phyloP scores from a whole-genome alignment of 176 grass and related monocot species.

The Raddia distichophylla region DNA sequence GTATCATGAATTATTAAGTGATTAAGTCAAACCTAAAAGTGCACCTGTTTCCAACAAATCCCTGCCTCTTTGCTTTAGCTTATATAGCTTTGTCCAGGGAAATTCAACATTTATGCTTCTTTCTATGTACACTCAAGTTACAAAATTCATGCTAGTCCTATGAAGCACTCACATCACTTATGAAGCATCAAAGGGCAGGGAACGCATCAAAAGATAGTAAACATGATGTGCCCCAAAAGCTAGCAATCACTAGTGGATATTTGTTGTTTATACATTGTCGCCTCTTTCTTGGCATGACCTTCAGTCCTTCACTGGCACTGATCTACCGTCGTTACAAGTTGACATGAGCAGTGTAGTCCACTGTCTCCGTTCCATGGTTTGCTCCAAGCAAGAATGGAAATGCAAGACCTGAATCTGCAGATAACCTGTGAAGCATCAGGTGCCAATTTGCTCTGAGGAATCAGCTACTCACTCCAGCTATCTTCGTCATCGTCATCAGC shows the following conservation, averaged over 20 bases:
- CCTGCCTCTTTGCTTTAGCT: too few relatives aligned
- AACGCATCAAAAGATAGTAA: slow-evolving; percentile 38
- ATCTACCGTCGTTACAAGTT: slow-evolving; percentile 7
- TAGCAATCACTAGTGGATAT: not conserved
- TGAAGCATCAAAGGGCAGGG: slow-evolving; percentile 25
- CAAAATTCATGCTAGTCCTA: slow-evolving; percentile 23
- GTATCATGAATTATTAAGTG: too few relatives aligned
- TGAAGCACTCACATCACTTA: slow-evolving; percentile 28
- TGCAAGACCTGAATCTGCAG: slow-evolving; percentile 11
- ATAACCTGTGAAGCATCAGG: slow-evolving; percentile 10
- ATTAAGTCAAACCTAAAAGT: too few relatives aligned
- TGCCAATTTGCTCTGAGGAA: slow-evolving; percentile 30
- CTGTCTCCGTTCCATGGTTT: slow-evolving; percentile 26
- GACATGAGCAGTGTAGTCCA: not conserved
- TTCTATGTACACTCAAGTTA: slow-evolving; percentile 33
- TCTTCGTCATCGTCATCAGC: slow-evolving; percentile 77
- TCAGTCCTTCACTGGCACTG: slow-evolving; percentile 2
- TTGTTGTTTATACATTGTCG: not conserved
- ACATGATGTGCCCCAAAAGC: slow-evolving; percentile 27
- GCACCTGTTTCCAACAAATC: too few relatives aligned
- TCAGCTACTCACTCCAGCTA: slow-evolving; percentile 81
- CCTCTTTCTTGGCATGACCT: not conserved
- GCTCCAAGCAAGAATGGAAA: slow-evolving; percentile 29
- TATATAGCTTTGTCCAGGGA: not conserved
- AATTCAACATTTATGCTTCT: not conserved